A percentile compares a stretch with the other conserved stretches of the same genome.
Evolutionary conservation across 441 rosid species (phyloP).

Genomic region (Adansonia grandidieri): DNA sequence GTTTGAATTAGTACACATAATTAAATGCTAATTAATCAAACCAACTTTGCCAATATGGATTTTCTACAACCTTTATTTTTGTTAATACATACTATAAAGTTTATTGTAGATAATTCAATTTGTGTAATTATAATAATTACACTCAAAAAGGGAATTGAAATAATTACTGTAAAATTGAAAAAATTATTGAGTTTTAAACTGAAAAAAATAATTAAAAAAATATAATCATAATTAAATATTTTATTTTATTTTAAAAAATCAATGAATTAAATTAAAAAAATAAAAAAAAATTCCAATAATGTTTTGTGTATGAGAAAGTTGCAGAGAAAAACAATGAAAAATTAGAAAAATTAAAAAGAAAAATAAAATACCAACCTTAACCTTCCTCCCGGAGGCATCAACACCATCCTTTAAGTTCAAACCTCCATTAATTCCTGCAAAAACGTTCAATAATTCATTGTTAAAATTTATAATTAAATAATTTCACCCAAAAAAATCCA

Average conservation of each 20-base stretch:
- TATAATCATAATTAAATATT: too few species aligned
- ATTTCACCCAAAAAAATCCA: neutral
- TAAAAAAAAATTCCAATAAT: neutral
- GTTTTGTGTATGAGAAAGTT: neutral
- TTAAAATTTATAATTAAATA: neutral
- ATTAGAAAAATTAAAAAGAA: neutral
- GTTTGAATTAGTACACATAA: too few species aligned
- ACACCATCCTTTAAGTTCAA: slow-evolving; percentile 71
- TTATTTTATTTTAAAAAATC: neutral
- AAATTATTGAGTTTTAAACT: neutral
- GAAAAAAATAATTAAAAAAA: neutral
- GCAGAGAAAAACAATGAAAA: neutral
- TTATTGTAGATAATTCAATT: too few species aligned
- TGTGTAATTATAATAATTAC: too few species aligned
- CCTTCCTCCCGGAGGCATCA: slow-evolving; percentile 90
- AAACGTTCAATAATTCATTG: slow-evolving; percentile 6
- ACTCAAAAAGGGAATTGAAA: too few species aligned
- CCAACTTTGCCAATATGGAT: too few species aligned
- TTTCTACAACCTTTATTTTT: too few species aligned
- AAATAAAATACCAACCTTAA: slow-evolving; percentile 40
- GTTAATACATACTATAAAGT: too few species aligned
- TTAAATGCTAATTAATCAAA: neutral
- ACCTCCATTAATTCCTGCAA: slow-evolving; percentile 70
- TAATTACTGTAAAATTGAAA: too few species aligned
- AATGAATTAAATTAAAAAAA: neutral